phyloP scores from a whole-genome alignment of 441 rosid genomes.

The Jatropha multifida region DNA sequence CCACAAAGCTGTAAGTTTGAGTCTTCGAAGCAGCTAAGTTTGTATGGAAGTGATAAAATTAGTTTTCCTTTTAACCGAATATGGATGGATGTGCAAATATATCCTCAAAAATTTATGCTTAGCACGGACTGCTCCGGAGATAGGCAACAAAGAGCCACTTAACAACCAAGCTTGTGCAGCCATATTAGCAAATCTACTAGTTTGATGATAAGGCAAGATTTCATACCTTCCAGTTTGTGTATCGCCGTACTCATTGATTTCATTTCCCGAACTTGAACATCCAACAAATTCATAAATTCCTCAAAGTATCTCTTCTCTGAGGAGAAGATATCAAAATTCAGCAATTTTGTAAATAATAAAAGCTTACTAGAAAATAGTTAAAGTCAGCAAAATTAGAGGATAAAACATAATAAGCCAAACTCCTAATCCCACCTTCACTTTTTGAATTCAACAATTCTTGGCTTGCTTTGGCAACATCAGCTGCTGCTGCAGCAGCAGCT shows the following conservation, averaged over 20 bases:
- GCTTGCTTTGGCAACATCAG: slow-evolving; percentile 87
- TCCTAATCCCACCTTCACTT: slow-evolving; percentile 52
- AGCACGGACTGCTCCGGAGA: background rate
- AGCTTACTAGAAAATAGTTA: background rate
- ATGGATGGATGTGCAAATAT: background rate
- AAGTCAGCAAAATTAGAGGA: slow-evolving; percentile 15
- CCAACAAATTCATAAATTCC: slow-evolving; percentile 47
- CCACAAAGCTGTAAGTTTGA: background rate
- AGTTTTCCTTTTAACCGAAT: background rate
- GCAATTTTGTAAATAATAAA: background rate
- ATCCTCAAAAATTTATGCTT: background rate
- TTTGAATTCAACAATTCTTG: slow-evolving; percentile 76
- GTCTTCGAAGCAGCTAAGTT: background rate
- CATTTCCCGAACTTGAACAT: slow-evolving; percentile 66
- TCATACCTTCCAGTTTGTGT: slow-evolving; percentile 61
- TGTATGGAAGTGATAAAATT: background rate
- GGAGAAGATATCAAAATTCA: slow-evolving; percentile 18
- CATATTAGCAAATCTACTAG: background rate
- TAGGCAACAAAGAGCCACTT: background rate
- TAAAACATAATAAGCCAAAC: background rate
- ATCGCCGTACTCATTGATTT: slow-evolving; percentile 58
- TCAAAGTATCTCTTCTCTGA: slow-evolving; percentile 54
- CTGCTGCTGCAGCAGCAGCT: slow-evolving; percentile 87
- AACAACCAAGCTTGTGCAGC: slow-evolving; percentile 13
- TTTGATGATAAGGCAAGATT: slow-evolving; percentile 18